These are phyloP conservation scores for Trichosporon inkin DNA, from an alignment of 1,284 basidiomycete species.

Conservation along the genomic window DNA sequence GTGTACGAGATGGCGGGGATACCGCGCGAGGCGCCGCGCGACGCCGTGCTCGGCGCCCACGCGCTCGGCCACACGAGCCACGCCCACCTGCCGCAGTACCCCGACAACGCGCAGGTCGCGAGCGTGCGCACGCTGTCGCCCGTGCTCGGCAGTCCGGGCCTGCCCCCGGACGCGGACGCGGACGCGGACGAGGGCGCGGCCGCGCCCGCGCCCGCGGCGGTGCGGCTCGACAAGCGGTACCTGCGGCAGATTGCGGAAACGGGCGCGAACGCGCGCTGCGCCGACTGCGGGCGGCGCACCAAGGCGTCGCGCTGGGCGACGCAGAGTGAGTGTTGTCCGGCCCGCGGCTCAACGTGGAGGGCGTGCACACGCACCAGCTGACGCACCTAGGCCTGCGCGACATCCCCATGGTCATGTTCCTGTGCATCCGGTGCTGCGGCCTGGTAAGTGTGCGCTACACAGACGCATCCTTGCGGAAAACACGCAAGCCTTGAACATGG, in stretches of 20 bases:
- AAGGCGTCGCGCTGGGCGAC: constrained; percentile 49
- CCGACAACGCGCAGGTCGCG: background rate
- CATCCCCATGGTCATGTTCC: constrained; percentile 53
- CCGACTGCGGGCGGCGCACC: constrained; percentile 51
- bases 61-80: background rate
- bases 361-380: background rate
- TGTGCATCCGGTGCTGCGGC: constrained; percentile 56
- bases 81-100: background rate
- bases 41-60: background rate
- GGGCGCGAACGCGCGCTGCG: constrained; percentile 48
- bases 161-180: background rate
- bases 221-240: constrained; percentile 20
- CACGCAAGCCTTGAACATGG: no score
- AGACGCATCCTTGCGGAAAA: no score
- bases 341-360: background rate
- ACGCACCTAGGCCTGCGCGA: constrained; percentile 35
- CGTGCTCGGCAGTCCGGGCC: background rate
- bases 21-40: constrained; percentile 9
- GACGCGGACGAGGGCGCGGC: background rate
- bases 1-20: constrained; percentile 46
- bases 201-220: background rate
- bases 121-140: background rate
- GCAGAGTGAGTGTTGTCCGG: constrained; percentile 45
- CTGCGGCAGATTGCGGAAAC: constrained; percentile 14
- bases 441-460: no score